Evolutionary conservation across 371 early-diverging fungal species (phyloP).

Genomic region (Apophysomyces sp.): DNA sequence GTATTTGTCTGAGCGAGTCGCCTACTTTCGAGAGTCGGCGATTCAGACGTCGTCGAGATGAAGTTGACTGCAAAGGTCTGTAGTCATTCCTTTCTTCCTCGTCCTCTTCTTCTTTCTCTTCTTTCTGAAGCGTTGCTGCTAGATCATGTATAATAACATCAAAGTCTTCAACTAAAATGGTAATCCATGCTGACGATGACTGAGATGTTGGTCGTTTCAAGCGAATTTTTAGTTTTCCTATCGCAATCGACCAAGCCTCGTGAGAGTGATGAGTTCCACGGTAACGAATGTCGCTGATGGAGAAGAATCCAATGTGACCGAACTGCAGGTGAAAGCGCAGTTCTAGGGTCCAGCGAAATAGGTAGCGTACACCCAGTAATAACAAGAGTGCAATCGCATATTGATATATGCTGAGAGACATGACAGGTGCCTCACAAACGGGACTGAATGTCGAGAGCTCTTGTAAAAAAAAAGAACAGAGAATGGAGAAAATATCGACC

Average conservation of each 20-base stretch:
- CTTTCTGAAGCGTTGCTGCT: conserved; percentile 3
- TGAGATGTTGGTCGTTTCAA: conserved; percentile 22
- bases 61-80: neutral
- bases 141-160: conserved; percentile 24
- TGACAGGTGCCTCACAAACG: conserved; percentile 6
- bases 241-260: conserved; percentile 25
- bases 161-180: conserved; percentile 32
- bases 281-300: conserved; percentile 38
- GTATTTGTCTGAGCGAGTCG: conserved; percentile 28
- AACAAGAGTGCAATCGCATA: conserved; percentile 17
- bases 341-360: conserved; percentile 22
- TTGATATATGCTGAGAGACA: conserved; percentile 21
- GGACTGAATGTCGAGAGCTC: neutral
- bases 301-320: conserved; percentile 44
- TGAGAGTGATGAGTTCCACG: conserved; percentile 15
- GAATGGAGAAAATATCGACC: neutral
- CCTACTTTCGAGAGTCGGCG: conserved; percentile 31
- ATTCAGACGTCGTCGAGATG: conserved; percentile 11
- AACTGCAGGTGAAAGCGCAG: conserved; percentile 40
- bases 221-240: conserved; percentile 45
- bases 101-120: neutral
- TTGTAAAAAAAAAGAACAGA: neutral
- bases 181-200: conserved; percentile 34
- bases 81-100: no score
- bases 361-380: conserved; percentile 10